phyloP scores from a whole-genome alignment of 116 monocot species.

The Iris pallida region DNA sequence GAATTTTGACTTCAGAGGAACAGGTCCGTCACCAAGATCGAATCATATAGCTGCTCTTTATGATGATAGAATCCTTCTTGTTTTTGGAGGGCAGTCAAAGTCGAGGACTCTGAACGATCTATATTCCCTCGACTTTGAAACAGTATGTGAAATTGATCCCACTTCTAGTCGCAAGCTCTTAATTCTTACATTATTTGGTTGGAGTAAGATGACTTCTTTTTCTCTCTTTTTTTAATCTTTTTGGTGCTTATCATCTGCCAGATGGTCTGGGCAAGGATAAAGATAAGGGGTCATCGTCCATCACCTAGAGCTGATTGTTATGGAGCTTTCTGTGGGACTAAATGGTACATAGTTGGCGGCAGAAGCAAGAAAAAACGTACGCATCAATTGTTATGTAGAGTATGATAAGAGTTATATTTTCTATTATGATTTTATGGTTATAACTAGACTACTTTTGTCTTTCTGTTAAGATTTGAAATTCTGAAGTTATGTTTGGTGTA shows the following conservation, averaged over 20 bases:
- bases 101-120: conserved; percentile 85
- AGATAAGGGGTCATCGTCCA: conserved; percentile 75
- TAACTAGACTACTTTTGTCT: neutral
- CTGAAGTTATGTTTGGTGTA: neutral
- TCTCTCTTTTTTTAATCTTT: neutral
- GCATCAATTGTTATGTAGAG: conserved; percentile 18
- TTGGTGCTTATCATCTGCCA: conserved; percentile 23
- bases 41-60: conserved; percentile 83
- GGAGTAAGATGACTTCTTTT: too few relatives aligned
- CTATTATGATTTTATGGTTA: neutral
- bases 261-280: conserved; percentile 96
- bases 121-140: conserved; percentile 94
- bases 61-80: conserved; percentile 69
- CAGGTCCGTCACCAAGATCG: conserved; percentile 85
- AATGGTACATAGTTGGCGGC: conserved; percentile 96
- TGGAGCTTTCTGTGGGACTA: conserved; percentile 86
- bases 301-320: conserved; percentile 86
- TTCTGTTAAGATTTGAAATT: neutral
- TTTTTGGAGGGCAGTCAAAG: conserved; percentile 91
- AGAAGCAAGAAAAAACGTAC: conserved; percentile 98
- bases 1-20: conserved; percentile 41
- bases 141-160: conserved; percentile 37
- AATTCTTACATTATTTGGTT: too few relatives aligned
- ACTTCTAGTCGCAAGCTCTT: too few relatives aligned
- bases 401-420: conserved; percentile 18